These are phyloP conservation scores for Dendryphion nanum DNA, from an alignment of 2,329 filamentous ascomycete genomes.

Conservation along the genomic window DNA sequence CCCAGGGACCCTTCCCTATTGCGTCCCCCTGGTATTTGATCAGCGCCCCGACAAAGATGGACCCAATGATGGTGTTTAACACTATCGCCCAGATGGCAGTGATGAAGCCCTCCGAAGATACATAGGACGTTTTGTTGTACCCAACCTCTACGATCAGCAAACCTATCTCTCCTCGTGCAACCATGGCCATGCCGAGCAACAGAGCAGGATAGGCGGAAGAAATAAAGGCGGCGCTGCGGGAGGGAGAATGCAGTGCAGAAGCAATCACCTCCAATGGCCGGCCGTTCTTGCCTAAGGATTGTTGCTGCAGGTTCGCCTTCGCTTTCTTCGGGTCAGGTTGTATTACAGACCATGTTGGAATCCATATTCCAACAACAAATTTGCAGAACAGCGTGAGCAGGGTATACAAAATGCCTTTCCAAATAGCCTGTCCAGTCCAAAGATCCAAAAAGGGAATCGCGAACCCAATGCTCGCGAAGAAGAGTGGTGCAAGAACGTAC, in stretches of 20 bases:
- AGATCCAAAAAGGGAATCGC: conserved; percentile 29
- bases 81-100: conserved; percentile 25
- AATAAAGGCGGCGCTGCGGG: conserved; percentile 7
- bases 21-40: conserved; percentile 18
- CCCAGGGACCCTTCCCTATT: conserved; percentile 14
- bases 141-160: conserved; percentile 28
- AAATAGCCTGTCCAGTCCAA: conserved; percentile 27
- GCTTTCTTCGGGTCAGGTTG: conserved; percentile 7
- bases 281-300: background rate
- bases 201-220: conserved; percentile 13
- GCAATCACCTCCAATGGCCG: background rate
- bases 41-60: conserved; percentile 18
- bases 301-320: conserved; percentile 6
- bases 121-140: conserved; percentile 26
- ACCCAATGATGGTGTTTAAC: conserved; percentile 23
- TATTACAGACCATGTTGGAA: conserved; percentile 8
- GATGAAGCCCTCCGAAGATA: conserved; percentile 19
- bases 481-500: conserved; percentile 27
- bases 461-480: conserved; percentile 31
- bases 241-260: background rate
- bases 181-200: conserved; percentile 16
- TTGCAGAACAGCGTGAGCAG: conserved; percentile 24
- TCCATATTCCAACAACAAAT: conserved; percentile 10
- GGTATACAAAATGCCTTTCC: conserved; percentile 26
- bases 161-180: conserved; percentile 29